Percentiles rank a stretch among this genome's conserved stretches.
These are phyloP conservation scores for Spizellomyces punctatus DNA, from an alignment of 192 early-diverging fungal species.

Conservation along the genomic window DNA sequence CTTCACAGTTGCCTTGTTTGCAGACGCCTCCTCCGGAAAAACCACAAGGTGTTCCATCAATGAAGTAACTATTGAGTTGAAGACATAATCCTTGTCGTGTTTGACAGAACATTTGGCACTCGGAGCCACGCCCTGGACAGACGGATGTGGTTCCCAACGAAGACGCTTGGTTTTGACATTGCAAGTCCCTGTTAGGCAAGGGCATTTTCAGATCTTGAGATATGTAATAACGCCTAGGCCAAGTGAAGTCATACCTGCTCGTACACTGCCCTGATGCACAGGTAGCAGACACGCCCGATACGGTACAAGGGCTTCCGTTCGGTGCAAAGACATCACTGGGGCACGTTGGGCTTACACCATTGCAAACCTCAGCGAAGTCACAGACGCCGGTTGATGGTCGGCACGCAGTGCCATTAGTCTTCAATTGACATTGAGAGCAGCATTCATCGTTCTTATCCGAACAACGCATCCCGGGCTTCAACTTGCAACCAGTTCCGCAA, in stretches of 20 bases:
- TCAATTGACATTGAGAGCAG: slow-evolving; percentile 72
- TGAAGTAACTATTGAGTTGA: slow-evolving; percentile 41
- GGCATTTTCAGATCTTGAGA: background rate
- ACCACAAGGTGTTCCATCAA: slow-evolving; percentile 51
- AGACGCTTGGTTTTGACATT: slow-evolving; percentile 35
- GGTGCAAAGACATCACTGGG: slow-evolving; percentile 65
- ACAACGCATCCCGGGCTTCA: slow-evolving; percentile 75
- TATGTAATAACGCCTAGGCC: background rate
- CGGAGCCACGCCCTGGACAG: slow-evolving; percentile 33
- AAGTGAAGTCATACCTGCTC: background rate
- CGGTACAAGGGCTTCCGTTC: slow-evolving; percentile 69
- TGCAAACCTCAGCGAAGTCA: slow-evolving; percentile 78
- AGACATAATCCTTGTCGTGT: slow-evolving; percentile 31
- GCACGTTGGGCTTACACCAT: slow-evolving; percentile 70
- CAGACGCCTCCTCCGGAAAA: slow-evolving; percentile 19
- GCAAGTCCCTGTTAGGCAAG: slow-evolving; percentile 29
- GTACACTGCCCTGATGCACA: slow-evolving; percentile 57
- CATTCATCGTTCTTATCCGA: slow-evolving; percentile 83
- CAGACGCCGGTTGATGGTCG: slow-evolving; percentile 76
- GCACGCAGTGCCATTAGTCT: slow-evolving; percentile 64
- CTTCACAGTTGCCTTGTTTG: slow-evolving; percentile 33
- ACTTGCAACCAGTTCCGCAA: slow-evolving; percentile 82
- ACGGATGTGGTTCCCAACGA: slow-evolving; percentile 34
- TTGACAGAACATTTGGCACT: slow-evolving; percentile 41
- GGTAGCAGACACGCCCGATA: slow-evolving; percentile 4